Base-by-base conservation (phyloP, 2,329 filamentous ascomycete species). In the Spiromastix sp. region DNA sequence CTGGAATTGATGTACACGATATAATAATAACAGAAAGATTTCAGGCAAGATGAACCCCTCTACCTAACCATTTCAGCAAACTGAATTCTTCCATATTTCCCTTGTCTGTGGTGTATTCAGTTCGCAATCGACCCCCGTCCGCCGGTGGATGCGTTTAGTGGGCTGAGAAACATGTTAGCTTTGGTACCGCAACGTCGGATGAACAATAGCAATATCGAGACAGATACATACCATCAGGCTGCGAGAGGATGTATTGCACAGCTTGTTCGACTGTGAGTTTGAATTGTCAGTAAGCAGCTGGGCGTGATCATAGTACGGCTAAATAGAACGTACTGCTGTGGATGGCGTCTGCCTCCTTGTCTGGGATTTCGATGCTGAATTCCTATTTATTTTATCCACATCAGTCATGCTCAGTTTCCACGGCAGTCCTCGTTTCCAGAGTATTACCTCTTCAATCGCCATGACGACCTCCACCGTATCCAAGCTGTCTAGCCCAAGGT, bases 381-480 rank as follows among this genome's bases (percentile, higher is more conserved):
- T 81, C 77, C 77, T 79, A 51, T 52, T 42, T 30, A n/a, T n/a
- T n/a, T 15, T 36, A 29, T 41, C 30, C 40, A 34, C 22, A 45
- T 41, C 36, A 43, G 37, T 37, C 31, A 30, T 33, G 26, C 25
- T 16, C 20, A 10, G 12, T 32, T 12, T 22, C 16, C 5, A 22
- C 27, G 8, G 7, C 26, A 4, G 17, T 8, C n/a, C 16, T 15
- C 13, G 39, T 27, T 40, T 36, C 11, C 11, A 19, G 16, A 22
- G 42, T 39, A 45, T 46, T 66, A 86, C 82, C 79, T 98, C 91
- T 76, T 98, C 91, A 67, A 98, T 96, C 48, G 91, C 91, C 91
- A 98, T 98, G 54, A 98, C 91, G 49, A 98, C 91, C 74, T 98
- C 91, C 46, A 98, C 91, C 45, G 91, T 95, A 64, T 98, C 91